Evolutionary conservation across 148 eudicot genomes (phyloP).

Genomic region (Pharnaceum exiguum): DNA sequence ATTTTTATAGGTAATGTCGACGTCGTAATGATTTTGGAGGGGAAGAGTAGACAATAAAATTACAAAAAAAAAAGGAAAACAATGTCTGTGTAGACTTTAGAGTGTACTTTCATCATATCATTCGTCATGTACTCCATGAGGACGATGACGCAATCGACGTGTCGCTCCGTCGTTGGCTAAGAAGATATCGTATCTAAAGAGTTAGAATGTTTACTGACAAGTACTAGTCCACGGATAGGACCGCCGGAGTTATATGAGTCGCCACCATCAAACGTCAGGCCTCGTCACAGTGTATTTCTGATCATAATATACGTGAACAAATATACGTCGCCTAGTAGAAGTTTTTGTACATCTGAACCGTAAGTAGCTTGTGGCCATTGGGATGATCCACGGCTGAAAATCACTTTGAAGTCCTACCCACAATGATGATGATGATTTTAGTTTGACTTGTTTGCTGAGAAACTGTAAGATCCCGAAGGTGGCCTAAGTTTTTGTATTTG

Average conservation of each 20-base stretch:
- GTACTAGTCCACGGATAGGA: neutral
- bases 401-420: neutral
- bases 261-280: neutral
- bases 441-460: slow-evolving; percentile 1
- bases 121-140: no score
- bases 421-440: neutral
- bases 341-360: no score
- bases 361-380: neutral
- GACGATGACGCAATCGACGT: neutral
- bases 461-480: no score
- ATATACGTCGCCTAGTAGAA: no score
- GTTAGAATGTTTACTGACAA: neutral
- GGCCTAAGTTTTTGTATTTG: no score
- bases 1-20: no score
- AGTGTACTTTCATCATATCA: no score
- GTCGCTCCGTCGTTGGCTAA: neutral
- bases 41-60: no score
- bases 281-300: no score
- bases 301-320: slow-evolving; percentile 18
- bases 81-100: no score
- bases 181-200: neutral
- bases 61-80: no score
- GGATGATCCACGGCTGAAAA: slow-evolving; percentile 10
- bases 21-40: no score
- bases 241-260: neutral